Evolutionary conservation across 345 rosid genomes (phyloP), one percentile per base, ranked within the genome.

Genomic region (Euphorbia peplus): DNA sequence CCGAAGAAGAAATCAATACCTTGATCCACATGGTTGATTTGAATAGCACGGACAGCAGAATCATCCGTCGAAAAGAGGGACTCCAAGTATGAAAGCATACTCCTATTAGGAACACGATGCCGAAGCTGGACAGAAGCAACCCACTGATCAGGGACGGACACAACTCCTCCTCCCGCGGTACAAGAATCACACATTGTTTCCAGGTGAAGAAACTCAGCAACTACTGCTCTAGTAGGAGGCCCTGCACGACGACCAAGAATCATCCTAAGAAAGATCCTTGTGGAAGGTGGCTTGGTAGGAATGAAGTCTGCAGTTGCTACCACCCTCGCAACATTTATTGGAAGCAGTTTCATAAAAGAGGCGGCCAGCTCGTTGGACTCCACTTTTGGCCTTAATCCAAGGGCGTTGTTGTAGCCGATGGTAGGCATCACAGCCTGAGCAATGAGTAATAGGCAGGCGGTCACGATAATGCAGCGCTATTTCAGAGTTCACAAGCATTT

Each of bases 61-160:
- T 79, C 87, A 25, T 88, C 41, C 84, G 84, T 0, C 77, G 30
- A 18, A 86, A 39, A 5, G 4, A 39, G 6, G 10, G 5, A 11
- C 42, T 39, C 42, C 42, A 39, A 39, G 42, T 39, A 8, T 5
- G 9, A 39, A 39, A 39, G 9, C 9, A 11, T 39, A 5, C 42
- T 8, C 42, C 42, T 39, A 39, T 4, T 8, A 39, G 42, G 42
- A 39, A 4, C 42, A 39, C 9, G 42, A 1, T 39, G 42, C 9
- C 42, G 42, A 39, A 39, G 42, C 42, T 39, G 42, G 42, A 39
- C 42, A 39, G 42, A 39, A 2, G 42, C 87, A 39, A 83, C 86
- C 91, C 87, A 87, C 74, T 84, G 87, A 61, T 84, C 87, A 52
- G 91, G 91, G 30, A 83, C 84, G n/a, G 89, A 86, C 53, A 79